Base-by-base conservation (phyloP, 2,329 filamentous ascomycete genomes). In the Dryadomyces quercivorus region DNA sequence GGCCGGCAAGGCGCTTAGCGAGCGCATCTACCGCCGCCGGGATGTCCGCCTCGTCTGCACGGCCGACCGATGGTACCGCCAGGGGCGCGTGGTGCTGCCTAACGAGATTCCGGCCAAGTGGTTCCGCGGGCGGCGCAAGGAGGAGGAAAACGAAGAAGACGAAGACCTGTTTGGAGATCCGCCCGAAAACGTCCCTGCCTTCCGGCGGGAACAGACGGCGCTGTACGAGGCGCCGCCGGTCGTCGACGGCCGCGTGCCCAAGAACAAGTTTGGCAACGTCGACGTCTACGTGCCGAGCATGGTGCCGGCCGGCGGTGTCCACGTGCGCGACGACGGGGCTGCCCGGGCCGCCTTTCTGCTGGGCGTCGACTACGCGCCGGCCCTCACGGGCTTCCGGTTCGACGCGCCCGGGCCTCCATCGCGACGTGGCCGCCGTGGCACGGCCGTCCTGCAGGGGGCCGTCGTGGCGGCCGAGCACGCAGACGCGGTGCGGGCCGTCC, bases 231-330 rank as follows among this genome's bases (percentile, higher is more conserved):
- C 92, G 0, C 86, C 88, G 1, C 84, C 89, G 0, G 84, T 97
- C 1, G 73, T 86, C 3, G 71, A 82, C 52, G 91, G 90, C 0
- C 74, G 75, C 13, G 78, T 97, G 1, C 92, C 93, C 0, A 92
- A 88, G 69, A 98, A 98, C 65, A 84, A 85, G 18, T 98, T 89
- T 67, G 90, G 90, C 12, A 98, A 98, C 64, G 84, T 97, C 56
- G 93, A 97, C 63, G 79, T 95, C 43, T 97, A 92, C 65, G 90
- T 95, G 12, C 84, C 88, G 0, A 88, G 82, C 58, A 97, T 98
- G 93, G 76, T 97, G 0, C 93, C 93, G 0, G 69, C 71, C 44
- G 92, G 93, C 0, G 91, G 88, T 1, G 77, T 82, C 2, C 89
- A 97, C 66, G 72, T 97, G 22, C 62, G 68, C 6, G 70, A 75